Evolutionary conservation across 306 rosid species (phyloP), one percentile per base, ranked within the genome.

Genomic region (Trifolium dubium): DNA sequence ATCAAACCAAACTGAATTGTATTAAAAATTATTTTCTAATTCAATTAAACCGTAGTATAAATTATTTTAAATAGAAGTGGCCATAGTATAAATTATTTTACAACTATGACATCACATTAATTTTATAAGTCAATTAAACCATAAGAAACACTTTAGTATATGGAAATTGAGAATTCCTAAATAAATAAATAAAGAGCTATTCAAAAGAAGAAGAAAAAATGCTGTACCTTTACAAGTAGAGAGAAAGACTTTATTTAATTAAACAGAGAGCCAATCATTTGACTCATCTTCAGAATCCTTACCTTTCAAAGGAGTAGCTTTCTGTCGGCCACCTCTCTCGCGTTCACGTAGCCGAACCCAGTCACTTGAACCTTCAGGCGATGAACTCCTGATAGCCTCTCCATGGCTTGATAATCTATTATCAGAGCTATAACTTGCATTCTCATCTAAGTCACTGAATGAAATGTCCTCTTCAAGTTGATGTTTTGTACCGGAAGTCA

Each of bases 211-310:
- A 65, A 23, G 23, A 12, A 17, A 50, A 51, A 75, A 61, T 40
- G 62, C 32, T 11, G 78, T 69, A 81, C 61, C 90, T 88, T 75
- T 77, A 89, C 89, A 85, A 76, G 15, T 53, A 35, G 64, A 72
- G 70, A 31, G 58, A 79, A 56, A 40, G 19, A 10, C 17, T 63
- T 43, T 64, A 51, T 54, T 77, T 91, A 87, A 66, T 83, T 87
- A 82, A 71, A 86, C 87, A 35, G 75, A 65, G 61, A 85, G 91
- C 98, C 99, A 94, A 76, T 88, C 99, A 83, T 63, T 93, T 51
- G 96, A 91, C 72, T 88, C 98, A 15, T 90, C 95, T 88, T 85
- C 96, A 9, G 91, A 88, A 62, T 94, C 91, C 86, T 75, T 91
- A 69, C 86, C 90, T 67, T 72, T 86, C 17, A 78, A 72, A 75